A percentile compares a stretch with the other conserved stretches of the same genome.
Evolutionary conservation across 2,329 filamentous ascomycete species (phyloP).

Genomic region (Alternaria sp.): DNA sequence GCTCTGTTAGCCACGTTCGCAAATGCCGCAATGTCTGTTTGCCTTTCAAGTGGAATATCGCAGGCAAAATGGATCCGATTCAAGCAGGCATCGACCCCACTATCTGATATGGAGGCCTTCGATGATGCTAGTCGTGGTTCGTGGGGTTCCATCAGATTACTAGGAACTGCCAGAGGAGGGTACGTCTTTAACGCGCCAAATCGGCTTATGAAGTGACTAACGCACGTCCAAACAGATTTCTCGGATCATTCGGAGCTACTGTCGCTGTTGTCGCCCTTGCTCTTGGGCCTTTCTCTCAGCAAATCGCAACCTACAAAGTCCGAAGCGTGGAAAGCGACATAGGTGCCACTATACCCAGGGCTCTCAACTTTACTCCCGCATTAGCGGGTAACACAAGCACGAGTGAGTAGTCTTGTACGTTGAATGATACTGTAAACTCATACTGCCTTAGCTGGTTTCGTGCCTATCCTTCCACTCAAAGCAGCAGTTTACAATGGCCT

Average conservation of each 20-base stretch:
- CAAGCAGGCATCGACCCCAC: slow-evolving; percentile 11
- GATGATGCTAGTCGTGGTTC: slow-evolving; percentile 25
- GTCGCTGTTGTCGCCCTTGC: slow-evolving; percentile 19
- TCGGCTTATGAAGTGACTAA: background rate
- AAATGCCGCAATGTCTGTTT: slow-evolving; percentile 22
- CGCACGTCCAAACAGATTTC: slow-evolving; percentile 6
- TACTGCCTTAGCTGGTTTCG: slow-evolving; percentile 16
- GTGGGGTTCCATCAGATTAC: slow-evolving; percentile 18
- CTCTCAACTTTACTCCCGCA: slow-evolving; percentile 19
- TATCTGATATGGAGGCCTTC: slow-evolving; percentile 22
- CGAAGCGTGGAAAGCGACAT: slow-evolving; percentile 20
- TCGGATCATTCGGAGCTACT: slow-evolving; percentile 21
- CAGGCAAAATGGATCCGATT: slow-evolving; percentile 25
- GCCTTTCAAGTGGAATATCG: slow-evolving; percentile 22
- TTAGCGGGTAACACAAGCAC: slow-evolving; percentile 19
- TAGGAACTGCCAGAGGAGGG: slow-evolving; percentile 17
- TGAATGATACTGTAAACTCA: background rate
- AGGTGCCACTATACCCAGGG: slow-evolving; percentile 18
- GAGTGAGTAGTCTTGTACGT: slow-evolving; percentile 9
- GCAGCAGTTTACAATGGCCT: slow-evolving; percentile 24
- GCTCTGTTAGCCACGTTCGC: slow-evolving; percentile 23
- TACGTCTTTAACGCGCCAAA: slow-evolving; percentile 3
- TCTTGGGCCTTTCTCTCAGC: slow-evolving; percentile 22
- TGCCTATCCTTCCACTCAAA: slow-evolving; percentile 22
- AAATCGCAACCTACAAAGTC: slow-evolving; percentile 22